Base-by-base conservation (phyloP, 495 filamentous ascomycete species). In the Halenospora varia region DNA sequence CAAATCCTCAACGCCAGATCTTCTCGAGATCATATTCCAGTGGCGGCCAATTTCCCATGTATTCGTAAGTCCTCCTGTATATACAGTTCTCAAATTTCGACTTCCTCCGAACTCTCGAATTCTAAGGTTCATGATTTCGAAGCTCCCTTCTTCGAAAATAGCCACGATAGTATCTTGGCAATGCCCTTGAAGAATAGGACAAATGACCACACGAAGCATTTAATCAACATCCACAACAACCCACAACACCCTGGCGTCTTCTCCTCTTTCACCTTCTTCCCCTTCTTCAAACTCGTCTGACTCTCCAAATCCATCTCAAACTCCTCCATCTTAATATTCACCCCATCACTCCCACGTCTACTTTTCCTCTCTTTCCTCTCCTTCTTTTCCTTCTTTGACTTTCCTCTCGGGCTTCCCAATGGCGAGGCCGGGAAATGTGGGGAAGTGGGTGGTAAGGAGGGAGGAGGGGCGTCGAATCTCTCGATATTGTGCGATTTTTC, bases 231-330 rank as follows among this genome's bases (percentile, higher is more conserved):
- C 63, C 70, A 69, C 24, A 67, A 65, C 61, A 68, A 60, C 49
- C 66, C 66, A 61, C 44, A 57, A 41, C 59, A 65, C 19, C 64
- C 70, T 54, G 63, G 60, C 2, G 56, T 35, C 51, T 61, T 63
- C 25, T 63, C 64, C 17, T 58, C 46, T 25, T 60, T 59, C 35
- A 56, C 46, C 25, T 60, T 64, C 24, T 48, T 55, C 66, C 48
- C 54, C 55, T 54, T 68, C 63, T 67, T 72, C 8, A 79, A 25
- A 53, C 72, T 76, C 20, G 70, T 66, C 70, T 82, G 79, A 56
- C 77, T 81, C 67, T 81, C 79, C 10, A 82, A 59, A 53, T 82
- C 79, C 9, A 82, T 70, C 64, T 82, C 79, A 53, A 81, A 83
- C 59, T 77, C 74, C 61, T 79, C 78, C 51, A 81, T 66, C 17